Percentiles rank a stretch among this genome's conserved stretches.
These are phyloP conservation scores for Xylariales sp. DNA, from an alignment of 2,329 filamentous ascomycete genomes.

Conservation along the genomic window DNA sequence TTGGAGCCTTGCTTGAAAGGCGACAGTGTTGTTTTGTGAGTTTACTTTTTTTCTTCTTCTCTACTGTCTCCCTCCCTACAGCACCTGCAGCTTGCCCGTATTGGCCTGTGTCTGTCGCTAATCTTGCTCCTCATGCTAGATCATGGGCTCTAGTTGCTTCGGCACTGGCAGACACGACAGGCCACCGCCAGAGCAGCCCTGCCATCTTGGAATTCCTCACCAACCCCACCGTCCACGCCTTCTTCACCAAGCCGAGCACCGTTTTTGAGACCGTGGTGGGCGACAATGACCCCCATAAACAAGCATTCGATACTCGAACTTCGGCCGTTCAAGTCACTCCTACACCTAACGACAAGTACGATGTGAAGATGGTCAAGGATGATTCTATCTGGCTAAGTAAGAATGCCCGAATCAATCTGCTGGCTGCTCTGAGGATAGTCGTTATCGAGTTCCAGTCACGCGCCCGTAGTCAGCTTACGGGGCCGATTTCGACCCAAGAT, in stretches of 20 bases:
- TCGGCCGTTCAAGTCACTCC: conserved; percentile 81
- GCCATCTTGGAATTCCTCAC: conserved; percentile 66
- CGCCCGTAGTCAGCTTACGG: conserved; percentile 66
- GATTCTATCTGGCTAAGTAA: conserved; percentile 85
- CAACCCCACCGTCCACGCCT: conserved; percentile 61
- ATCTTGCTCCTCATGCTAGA: conserved; percentile 31
- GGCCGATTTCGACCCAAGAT: conserved; percentile 73
- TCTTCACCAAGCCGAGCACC: conserved; percentile 65
- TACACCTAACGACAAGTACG: conserved; percentile 60
- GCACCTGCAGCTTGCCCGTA: too few species aligned
- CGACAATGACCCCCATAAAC: conserved; percentile 56
- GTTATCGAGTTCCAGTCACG: conserved; percentile 81
- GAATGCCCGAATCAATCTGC: conserved; percentile 71
- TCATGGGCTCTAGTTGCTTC: conserved; percentile 59
- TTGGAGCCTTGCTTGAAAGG: conserved; percentile 81
- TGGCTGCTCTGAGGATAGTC: conserved; percentile 74
- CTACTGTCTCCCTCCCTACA: too few species aligned
- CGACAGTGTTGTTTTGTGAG: conserved; percentile 75
- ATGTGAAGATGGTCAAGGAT: conserved; percentile 75
- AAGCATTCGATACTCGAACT: conserved; percentile 76
- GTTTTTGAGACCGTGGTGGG: conserved; percentile 55
- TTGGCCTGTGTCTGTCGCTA: too few species aligned
- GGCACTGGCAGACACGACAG: conserved; percentile 52
- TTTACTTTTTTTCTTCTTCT: too few species aligned
- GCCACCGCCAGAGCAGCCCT: conserved; percentile 46